phyloP scores from a whole-genome alignment of 2,329 filamentous ascomycete genomes.

The Hymenoscyphus fraxineus region DNA sequence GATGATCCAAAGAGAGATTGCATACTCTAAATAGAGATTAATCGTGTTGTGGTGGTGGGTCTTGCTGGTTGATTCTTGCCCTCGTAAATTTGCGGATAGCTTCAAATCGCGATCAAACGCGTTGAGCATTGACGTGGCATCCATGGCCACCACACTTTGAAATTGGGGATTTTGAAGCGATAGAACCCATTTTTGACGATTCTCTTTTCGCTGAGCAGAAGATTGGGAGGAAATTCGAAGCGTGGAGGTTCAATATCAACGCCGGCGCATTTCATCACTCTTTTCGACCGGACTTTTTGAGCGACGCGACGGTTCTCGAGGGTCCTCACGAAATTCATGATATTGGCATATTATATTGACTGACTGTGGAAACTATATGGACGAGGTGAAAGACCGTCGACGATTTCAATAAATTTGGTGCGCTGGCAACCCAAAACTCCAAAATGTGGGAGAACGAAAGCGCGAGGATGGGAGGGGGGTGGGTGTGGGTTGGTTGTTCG shows the following conservation, averaged over 20 bases:
- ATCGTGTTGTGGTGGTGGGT: conserved; percentile 17
- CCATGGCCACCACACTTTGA: conserved; percentile 11
- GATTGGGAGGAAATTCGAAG: neutral
- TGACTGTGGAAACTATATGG: conserved; percentile 11
- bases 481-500: conserved; percentile 15
- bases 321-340: conserved; percentile 19
- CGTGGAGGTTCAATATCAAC: conserved; percentile 6
- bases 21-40: conserved; percentile 7
- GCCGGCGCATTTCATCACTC: conserved; percentile 13
- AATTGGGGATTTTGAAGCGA: neutral
- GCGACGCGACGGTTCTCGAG: conserved; percentile 11
- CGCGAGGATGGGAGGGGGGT: conserved; percentile 8
- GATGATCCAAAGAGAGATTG: conserved; percentile 1
- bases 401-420: conserved; percentile 15
- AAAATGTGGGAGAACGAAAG: conserved; percentile 22
- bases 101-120: conserved; percentile 20
- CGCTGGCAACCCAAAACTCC: conserved; percentile 13
- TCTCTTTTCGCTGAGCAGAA: neutral
- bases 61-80: conserved; percentile 11
- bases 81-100: conserved; percentile 24
- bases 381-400: conserved; percentile 9
- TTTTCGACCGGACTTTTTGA: conserved; percentile 14
- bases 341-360: conserved; percentile 11
- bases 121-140: conserved; percentile 1
- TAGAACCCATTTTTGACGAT: neutral